Conservation (phyloP, 345 rosid species). For the Populus euphratica region DNA sequence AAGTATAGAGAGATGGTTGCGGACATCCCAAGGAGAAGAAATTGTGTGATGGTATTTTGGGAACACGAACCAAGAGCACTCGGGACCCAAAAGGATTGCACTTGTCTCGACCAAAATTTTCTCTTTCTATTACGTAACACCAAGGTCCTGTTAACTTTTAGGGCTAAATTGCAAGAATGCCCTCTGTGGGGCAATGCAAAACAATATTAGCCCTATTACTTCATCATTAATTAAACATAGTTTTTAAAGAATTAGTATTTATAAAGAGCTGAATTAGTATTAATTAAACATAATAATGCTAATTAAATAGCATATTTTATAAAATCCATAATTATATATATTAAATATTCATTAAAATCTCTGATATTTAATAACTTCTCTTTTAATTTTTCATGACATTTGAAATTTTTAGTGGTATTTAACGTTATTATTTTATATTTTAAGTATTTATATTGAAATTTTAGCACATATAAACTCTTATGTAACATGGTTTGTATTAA, state of each 20-base stretch:
- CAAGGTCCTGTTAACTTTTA: not conserved
- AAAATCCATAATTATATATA: too few relatives aligned
- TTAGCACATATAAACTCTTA: rapidly evolving
- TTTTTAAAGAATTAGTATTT: too few relatives aligned
- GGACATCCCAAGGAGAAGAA: conserved; percentile 57
- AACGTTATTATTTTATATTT: too few relatives aligned
- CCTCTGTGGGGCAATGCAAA: not conserved
- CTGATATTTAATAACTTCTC: too few relatives aligned
- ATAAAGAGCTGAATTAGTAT: too few relatives aligned
- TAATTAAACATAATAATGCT: not conserved
- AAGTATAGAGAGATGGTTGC: conserved; percentile 33
- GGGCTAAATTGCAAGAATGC: not conserved
- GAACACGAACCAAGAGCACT: conserved; percentile 48
- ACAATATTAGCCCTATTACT: not conserved
- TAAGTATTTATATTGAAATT: too few relatives aligned
- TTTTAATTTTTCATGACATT: too few relatives aligned
- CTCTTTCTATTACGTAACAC: not conserved
- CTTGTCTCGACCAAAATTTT: conserved; percentile 5
- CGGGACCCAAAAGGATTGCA: conserved; percentile 37
- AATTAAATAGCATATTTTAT: not conserved
- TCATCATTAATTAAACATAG: not conserved
- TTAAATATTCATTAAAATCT: too few relatives aligned
- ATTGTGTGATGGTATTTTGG: conserved; percentile 27
- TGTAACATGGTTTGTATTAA: too few relatives aligned
- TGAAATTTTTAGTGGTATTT: too few relatives aligned